Percentiles rank a stretch among this genome's conserved stretches.
Conservation (phyloP, 768 basidiomycete genomes). For the Mrakia hoshinonis region DNA sequence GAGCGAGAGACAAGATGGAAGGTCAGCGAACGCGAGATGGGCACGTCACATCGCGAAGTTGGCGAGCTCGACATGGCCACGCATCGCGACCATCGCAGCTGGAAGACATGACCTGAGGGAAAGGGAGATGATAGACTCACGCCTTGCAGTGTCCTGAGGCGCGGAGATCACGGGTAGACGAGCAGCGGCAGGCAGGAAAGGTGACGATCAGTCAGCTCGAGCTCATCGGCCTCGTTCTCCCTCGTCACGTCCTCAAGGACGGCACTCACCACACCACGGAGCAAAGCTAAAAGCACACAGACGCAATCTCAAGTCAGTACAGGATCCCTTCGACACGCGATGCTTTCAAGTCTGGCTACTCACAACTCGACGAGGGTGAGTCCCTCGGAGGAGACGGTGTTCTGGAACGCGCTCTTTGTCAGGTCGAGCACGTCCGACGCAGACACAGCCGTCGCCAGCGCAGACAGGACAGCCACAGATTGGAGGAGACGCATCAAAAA, state of each 20-base stretch:
- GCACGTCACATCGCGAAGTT: background rate
- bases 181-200: background rate
- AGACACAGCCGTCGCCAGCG: constrained; percentile 48
- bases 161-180: background rate
- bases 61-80: background rate
- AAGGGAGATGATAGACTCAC: background rate
- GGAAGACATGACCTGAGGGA: background rate
- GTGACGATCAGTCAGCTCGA: constrained; percentile 8
- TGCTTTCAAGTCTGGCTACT: background rate
- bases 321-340: background rate
- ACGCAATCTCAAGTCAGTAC: background rate
- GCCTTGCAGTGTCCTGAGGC: constrained; percentile 26
- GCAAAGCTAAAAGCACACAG: background rate
- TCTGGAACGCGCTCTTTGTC: constrained; percentile 60
- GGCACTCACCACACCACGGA: constrained; percentile 14
- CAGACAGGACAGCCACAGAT: constrained; percentile 31
- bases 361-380: constrained; percentile 42
- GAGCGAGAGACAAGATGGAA: background rate
- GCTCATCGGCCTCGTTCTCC: background rate
- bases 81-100: background rate
- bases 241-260: background rate
- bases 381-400: constrained; percentile 55
- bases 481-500: background rate
- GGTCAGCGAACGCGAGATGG: constrained; percentile 4
- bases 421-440: constrained; percentile 73